Conservation (phyloP, 345 rosid species). For the Rubroshorea leprosula region DNA sequence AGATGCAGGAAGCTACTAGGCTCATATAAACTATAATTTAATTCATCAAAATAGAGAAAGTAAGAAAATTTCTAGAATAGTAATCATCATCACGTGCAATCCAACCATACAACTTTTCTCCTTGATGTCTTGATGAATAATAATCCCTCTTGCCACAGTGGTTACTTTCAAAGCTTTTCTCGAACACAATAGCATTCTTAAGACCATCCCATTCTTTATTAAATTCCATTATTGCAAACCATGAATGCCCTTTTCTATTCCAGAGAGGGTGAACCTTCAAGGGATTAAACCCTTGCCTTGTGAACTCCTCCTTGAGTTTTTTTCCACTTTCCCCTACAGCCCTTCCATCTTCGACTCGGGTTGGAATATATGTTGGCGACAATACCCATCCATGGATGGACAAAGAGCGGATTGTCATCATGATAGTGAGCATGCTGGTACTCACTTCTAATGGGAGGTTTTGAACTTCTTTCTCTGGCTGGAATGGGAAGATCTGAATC, state of each 20-base stretch:
- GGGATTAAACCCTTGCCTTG: constrained; percentile 52
- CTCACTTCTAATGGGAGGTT: too few relatives aligned
- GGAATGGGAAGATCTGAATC: too few relatives aligned
- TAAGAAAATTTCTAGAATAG: too few relatives aligned
- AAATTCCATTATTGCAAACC: constrained; percentile 63
- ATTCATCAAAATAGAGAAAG: too few relatives aligned
- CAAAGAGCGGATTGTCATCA: too few relatives aligned
- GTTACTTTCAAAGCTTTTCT: constrained; percentile 33
- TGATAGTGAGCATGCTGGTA: too few relatives aligned
- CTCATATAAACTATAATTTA: neutral
- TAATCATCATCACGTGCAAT: too few relatives aligned
- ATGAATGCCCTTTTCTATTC: constrained; percentile 47
- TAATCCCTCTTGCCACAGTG: constrained; percentile 48
- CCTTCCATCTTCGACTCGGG: constrained; percentile 32
- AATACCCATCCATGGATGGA: too few relatives aligned
- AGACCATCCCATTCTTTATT: constrained; percentile 52
- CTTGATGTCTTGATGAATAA: too few relatives aligned
- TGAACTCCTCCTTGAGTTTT: constrained; percentile 41
- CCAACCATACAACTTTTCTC: too few relatives aligned
- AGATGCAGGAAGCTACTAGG: constrained; percentile 1
- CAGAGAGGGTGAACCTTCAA: constrained; percentile 56
- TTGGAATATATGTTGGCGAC: constrained; percentile 51
- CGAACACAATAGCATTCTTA: constrained; percentile 47
- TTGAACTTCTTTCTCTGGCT: too few relatives aligned
- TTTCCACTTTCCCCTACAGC: constrained; percentile 56